phyloP scores from a whole-genome alignment of 768 basidiomycete species.

The Phallus indusiatus region DNA sequence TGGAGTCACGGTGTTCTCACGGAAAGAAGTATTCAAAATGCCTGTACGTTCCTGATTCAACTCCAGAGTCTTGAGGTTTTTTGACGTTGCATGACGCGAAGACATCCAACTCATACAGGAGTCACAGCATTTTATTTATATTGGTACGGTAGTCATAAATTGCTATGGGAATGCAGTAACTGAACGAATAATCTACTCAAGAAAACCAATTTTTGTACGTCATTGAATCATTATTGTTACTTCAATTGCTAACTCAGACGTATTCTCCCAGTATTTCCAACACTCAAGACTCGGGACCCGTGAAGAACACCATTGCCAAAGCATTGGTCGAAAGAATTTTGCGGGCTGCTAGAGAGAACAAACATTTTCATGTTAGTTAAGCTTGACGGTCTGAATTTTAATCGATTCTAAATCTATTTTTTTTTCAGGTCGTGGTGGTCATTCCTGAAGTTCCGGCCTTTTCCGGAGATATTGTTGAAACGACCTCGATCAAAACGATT shows the following conservation, averaged over 20 bases:
- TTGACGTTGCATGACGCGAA: too few species aligned
- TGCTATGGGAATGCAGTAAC: not conserved
- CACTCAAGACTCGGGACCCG: conserved; percentile 50
- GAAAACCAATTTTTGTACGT: conserved; percentile 87
- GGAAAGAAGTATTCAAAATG: conserved; percentile 89
- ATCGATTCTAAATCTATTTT: not conserved
- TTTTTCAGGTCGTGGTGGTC: conserved; percentile 61
- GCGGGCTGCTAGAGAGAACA: conserved; percentile 58
- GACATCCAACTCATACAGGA: conserved; percentile 76
- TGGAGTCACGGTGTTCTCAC: conserved; percentile 92
- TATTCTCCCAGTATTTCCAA: conserved; percentile 57
- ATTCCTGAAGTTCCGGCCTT: conserved; percentile 93
- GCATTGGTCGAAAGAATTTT: conserved; percentile 81
- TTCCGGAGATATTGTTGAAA: conserved; percentile 69
- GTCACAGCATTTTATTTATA: conserved; percentile 84
- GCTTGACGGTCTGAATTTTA: not conserved
- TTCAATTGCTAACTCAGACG: not conserved
- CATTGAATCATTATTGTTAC: not conserved
- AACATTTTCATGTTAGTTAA: conserved; percentile 65
- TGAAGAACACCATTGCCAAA: conserved; percentile 75
- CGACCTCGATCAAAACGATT: conserved; percentile 61
- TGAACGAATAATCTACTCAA: conserved; percentile 14
- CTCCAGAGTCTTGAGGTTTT: too few species aligned
- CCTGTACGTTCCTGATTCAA: conserved; percentile 66
- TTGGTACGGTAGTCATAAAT: conserved; percentile 43